Base-by-base conservation (phyloP, 2,329 filamentous ascomycete genomes). In the Cryphonectria naterciae region DNA sequence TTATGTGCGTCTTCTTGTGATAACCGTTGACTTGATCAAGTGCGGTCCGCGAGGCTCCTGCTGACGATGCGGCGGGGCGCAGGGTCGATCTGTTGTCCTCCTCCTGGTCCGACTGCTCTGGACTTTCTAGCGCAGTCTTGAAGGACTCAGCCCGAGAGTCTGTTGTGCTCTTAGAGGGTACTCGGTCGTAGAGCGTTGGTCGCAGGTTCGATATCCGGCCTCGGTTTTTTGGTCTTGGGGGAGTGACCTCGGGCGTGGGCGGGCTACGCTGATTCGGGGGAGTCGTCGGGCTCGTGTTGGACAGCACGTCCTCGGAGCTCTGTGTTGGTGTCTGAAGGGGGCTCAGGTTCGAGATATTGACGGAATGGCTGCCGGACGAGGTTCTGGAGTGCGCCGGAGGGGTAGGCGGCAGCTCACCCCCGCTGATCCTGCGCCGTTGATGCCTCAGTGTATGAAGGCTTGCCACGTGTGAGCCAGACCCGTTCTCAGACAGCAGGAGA, bases 201-300 rank as follows among this genome's bases (percentile, higher is more conserved):
- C 87, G 86, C 62, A 83, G 77, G 68, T 81, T 77, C 76, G 82
- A 83, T 22, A 84, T 80, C 70, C 83, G 84, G 52, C 79, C 79
- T 64, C 69, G 62, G 49, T 17, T 68, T 28, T 78, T 77, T 60
- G 80, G 79, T 72, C 89, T 86, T 49, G 92, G 92, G 67, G 92
- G 92, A 22, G 92, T 94, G 62, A 92, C 87, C 80, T 94, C 92
- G 46, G 92, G 92, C 3, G 92, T 94, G 43, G 91, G 92, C 22
- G 91, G 91, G 75, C 89, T 92, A 76, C 86, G 86, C 74, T 91
- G 88, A 74, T 89, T 88, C 39, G 89, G 86, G 65, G 91, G 90
- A 6, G 91, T 93, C 68, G 83, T 82, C n/a, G 86, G 86, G n/a
- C 66, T 73, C 13, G 83, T 77, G 68, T 79, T 81, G 65, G 77